Evolutionary conservation across 2,329 filamentous ascomycete genomes (phyloP).

Genomic region (Paecilomyces variotii): DNA sequence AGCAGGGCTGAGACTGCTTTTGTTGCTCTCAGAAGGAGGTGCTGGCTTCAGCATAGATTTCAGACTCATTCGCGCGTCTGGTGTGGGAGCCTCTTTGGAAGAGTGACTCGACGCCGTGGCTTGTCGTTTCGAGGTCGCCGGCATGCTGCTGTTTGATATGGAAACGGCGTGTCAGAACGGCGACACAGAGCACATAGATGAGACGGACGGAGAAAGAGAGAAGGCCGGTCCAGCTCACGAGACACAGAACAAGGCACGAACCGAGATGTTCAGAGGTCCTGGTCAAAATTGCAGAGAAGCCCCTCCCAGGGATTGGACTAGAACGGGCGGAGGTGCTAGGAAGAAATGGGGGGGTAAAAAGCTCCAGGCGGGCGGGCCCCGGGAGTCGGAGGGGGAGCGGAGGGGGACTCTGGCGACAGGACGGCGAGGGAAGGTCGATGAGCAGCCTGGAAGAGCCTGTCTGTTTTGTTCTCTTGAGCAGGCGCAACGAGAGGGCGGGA

Average conservation of each 20-base stretch:
- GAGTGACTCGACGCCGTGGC: background rate
- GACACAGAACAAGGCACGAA: slow-evolving; percentile 8
- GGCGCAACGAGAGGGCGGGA: slow-evolving; percentile 8
- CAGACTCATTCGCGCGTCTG: slow-evolving; percentile 6
- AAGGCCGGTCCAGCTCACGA: slow-evolving; percentile 9
- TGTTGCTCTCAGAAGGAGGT: background rate
- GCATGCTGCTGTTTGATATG: slow-evolving; percentile 7
- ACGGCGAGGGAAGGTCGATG: slow-evolving; percentile 1
- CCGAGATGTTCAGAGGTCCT: slow-evolving; percentile 2
- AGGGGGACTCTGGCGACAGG: background rate
- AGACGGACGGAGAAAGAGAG: slow-evolving; percentile 3
- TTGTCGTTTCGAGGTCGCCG: slow-evolving; percentile 4
- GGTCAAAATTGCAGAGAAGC: background rate
- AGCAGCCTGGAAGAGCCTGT: background rate
- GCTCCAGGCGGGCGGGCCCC: slow-evolving; percentile 1
- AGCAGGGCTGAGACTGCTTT: slow-evolving; percentile 2
- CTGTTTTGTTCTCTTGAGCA: background rate
- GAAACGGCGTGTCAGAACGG: slow-evolving; percentile 1
- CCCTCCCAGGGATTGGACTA: background rate
- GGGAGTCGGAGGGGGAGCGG: background rate
- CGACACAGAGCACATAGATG: slow-evolving; percentile 5
- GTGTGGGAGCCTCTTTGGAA: slow-evolving; percentile 1
- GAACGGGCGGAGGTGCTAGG: background rate
- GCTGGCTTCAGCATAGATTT: background rate
- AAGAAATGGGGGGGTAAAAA: slow-evolving; percentile 2